Percentiles rank a stretch among this genome's conserved stretches.
phyloP scores from a whole-genome alignment of 2,329 filamentous ascomycete genomes.

The Fusarium sororula region DNA sequence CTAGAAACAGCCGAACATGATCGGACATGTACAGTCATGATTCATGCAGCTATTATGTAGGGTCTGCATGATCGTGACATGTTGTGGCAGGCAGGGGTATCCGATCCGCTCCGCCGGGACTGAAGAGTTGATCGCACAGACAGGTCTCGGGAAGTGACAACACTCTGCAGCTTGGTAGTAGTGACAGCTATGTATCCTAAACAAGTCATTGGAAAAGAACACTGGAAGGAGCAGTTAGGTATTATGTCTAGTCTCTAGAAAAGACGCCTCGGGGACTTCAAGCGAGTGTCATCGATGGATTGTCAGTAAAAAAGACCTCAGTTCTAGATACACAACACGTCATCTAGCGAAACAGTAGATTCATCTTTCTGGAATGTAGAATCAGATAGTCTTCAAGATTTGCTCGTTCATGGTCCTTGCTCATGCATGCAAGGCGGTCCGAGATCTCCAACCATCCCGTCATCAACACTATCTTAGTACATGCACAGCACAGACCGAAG shows the following conservation, averaged over 20 bases:
- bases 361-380: neutral
- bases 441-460: neutral
- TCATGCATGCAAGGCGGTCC: neutral
- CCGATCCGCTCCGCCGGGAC: neutral
- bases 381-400: neutral
- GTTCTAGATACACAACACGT: neutral
- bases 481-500: neutral
- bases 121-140: neutral
- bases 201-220: accelerated
- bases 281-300: neutral
- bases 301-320: neutral
- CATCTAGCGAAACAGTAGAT: accelerated
- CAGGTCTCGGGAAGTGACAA: neutral
- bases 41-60: slow-evolving; percentile 1
- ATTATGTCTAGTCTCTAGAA: neutral
- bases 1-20: neutral
- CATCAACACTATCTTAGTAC: neutral
- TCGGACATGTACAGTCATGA: neutral
- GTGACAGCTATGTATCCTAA: neutral
- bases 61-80: slow-evolving; percentile 5
- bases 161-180: neutral
- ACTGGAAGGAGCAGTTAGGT: neutral
- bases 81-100: slow-evolving; percentile 5
- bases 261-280: neutral
- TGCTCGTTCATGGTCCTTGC: neutral